Evolutionary conservation across 352 stramenopile species (phyloP).

Genomic region (Phytophthora fragariae): DNA sequence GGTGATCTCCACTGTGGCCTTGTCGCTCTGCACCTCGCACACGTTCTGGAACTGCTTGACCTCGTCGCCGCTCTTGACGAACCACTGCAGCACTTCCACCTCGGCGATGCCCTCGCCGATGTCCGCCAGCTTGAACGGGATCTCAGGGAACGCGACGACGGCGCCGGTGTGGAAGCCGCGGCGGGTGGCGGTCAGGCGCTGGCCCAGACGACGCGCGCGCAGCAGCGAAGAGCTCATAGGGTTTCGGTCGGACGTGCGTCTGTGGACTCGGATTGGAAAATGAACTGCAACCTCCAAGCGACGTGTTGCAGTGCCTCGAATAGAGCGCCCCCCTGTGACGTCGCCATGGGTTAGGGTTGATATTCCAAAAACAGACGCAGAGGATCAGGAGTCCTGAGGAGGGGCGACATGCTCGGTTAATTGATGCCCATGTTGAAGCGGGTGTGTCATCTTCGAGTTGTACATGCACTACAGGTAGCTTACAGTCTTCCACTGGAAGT

Average conservation of each 20-base stretch:
- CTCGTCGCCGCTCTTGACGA: constrained; percentile 92
- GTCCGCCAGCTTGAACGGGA: constrained; percentile 94
- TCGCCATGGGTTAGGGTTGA: constrained; percentile 19
- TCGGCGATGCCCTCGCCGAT: constrained; percentile 99
- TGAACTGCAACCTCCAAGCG: constrained; percentile 5
- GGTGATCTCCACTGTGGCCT: constrained; percentile 98
- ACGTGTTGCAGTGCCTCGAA: constrained; percentile 27
- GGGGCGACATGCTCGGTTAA: not conserved
- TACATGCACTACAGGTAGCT: constrained; percentile 8
- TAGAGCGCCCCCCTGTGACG: constrained; percentile 19
- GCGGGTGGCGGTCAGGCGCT: constrained; percentile 22
- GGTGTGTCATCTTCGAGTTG: constrained; percentile 15
- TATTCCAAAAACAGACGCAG: no score
- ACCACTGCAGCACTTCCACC: constrained; percentile 98
- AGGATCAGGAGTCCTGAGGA: no score
- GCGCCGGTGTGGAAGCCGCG: constrained; percentile 60
- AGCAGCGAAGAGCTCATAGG: constrained; percentile 24
- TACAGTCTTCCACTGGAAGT: not conserved
- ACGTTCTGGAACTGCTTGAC: constrained; percentile 98
- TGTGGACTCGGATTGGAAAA: constrained; percentile 27
- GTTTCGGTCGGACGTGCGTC: not conserved
- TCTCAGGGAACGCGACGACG: constrained; percentile 61
- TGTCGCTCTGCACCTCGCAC: constrained; percentile 98
- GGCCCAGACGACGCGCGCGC: constrained; percentile 11
- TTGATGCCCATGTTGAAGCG: constrained; percentile 6